phyloP scores from a whole-genome alignment of 177 flowering plant genomes.

The Vitis hybrid region DNA sequence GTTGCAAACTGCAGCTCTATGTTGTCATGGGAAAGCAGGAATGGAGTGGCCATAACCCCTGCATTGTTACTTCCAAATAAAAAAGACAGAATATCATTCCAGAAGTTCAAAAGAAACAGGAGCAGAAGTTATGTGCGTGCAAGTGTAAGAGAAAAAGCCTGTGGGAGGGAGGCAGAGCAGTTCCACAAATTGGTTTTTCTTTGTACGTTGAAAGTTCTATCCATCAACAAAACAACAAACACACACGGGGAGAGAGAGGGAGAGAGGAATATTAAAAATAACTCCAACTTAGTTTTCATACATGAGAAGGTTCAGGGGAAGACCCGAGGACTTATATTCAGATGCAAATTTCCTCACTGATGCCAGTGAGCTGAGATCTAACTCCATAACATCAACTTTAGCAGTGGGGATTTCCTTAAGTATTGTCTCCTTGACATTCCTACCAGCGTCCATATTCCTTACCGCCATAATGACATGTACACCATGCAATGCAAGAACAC shows the following conservation, averaged over 20 bases:
- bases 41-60: conserved; percentile 51
- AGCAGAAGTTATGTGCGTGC: no score
- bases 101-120: no score
- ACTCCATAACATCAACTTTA: conserved; percentile 46
- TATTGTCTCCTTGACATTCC: conserved; percentile 30
- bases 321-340: conserved; percentile 31
- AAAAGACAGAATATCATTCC: conserved; percentile 5
- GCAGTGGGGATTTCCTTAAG: conserved; percentile 35
- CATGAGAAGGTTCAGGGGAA: conserved; percentile 46
- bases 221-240: not conserved
- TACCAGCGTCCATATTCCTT: conserved; percentile 37
- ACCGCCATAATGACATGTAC: conserved; percentile 51
- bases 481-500: conserved; percentile 46
- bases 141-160: no score
- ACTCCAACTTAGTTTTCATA: conserved; percentile 22
- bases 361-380: conserved; percentile 45
- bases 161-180: no score
- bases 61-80: conserved; percentile 59
- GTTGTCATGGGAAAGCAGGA: conserved; percentile 54
- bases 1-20: conserved; percentile 68
- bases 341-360: conserved; percentile 46
- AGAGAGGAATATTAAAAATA: not conserved
- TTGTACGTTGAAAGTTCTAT: not conserved
- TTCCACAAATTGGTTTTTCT: not conserved
- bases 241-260: conserved; percentile 1